Evolutionary conservation across 2,329 filamentous ascomycete genomes (phyloP), one percentile per base, ranked within the genome.

Genomic region (Alternaria gansuensis): DNA sequence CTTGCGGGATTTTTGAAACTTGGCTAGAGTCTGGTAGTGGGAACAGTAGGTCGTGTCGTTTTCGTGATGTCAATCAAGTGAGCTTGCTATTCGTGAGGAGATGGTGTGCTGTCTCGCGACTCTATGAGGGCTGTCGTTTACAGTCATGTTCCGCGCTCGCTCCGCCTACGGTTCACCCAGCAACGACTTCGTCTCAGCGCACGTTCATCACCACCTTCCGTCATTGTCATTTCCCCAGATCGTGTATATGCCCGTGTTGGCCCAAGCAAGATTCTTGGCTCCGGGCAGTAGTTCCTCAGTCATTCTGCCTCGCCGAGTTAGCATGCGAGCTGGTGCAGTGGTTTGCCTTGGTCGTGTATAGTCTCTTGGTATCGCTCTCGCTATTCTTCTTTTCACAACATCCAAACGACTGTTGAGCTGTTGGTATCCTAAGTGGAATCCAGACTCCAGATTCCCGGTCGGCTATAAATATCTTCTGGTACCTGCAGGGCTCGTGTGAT

Each of bases 141-240:
- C 37, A 13, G 13, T 51, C 13, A 41, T 51, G 31, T 29, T 29
- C 43, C 24, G 43, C 52, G 37, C 45, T n/a, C 46, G 45, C 53
- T 56, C 45, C 26, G 45, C 54, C 48, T n/a, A 5, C 54, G 24
- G 62, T 64, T 66, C 61, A 66, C 64, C 64, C 53, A 66, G 64
- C 64, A 59, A 59, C 56, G 26, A 39, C 36, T 11, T 52, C 31
- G 45, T 36, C 37, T 53, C 44, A 26, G 48, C 36, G 49, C 57
- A 60, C 60, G 36, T 57, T 50, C 59, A 36, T 44, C 56, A 50
- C 26, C 59, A 34, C 50, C 29, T 21, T 49, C 10, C 53, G 50
- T 48, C 49, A 55, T 49, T 7, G 28, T 21, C 45, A 49, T 34
- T 31, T 40, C 39, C 50, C 36, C 41, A 34, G 49, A 51, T 24